Conservation (phyloP, 2,329 filamentous ascomycete genomes). For the Bertia moriformis region DNA sequence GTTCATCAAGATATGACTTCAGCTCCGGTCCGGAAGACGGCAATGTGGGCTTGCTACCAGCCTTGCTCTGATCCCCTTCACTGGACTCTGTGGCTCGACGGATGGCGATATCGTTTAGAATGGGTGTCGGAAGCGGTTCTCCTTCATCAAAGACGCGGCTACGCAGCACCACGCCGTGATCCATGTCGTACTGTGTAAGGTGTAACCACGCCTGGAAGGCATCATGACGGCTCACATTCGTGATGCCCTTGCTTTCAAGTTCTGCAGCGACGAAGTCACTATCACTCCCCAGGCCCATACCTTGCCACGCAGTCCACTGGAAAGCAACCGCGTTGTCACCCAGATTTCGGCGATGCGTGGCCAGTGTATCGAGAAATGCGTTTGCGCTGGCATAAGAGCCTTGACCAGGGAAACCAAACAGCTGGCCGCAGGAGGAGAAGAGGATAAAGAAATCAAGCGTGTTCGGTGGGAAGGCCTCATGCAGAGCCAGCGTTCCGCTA, state of each 20-base stretch:
- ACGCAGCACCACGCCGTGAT: conserved; percentile 21
- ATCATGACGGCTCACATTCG: conserved; percentile 21
- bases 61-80: not conserved
- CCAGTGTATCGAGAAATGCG: conserved; percentile 16
- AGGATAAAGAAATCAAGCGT: conserved; percentile 15
- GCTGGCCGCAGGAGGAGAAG: conserved; percentile 15
- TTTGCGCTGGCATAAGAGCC: conserved; percentile 13
- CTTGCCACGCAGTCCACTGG: conserved; percentile 25
- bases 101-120: conserved; percentile 13
- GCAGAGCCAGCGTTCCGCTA: conserved; percentile 13
- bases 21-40: conserved; percentile 11
- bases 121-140: conserved; percentile 10
- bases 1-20: conserved; percentile 11
- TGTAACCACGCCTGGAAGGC: conserved; percentile 25
- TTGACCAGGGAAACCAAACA: conserved; percentile 14
- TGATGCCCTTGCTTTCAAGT: conserved; percentile 23
- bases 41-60: not conserved
- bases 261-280: conserved; percentile 23
- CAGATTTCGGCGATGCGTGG: conserved; percentile 10
- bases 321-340: conserved; percentile 25
- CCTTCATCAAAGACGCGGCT: conserved; percentile 13
- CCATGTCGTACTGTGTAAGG: conserved; percentile 15
- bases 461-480: conserved; percentile 12
- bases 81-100: conserved; percentile 4
- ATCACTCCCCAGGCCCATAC: conserved; percentile 19